Evolutionary conservation across 2,329 filamentous ascomycete species (phyloP).

Genomic region (Fusarium citri): DNA sequence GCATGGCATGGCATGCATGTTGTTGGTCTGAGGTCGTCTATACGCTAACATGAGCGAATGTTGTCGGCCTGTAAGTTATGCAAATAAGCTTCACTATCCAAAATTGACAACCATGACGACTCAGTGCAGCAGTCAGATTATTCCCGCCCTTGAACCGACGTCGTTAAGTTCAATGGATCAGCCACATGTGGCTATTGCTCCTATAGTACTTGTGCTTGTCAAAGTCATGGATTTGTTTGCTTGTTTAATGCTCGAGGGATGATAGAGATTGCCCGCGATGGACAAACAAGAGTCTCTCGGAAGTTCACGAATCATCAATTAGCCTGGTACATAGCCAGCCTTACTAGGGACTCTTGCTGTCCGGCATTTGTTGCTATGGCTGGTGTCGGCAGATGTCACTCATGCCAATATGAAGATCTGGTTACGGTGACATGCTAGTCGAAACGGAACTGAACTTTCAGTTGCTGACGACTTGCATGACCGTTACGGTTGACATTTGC

Average conservation of each 20-base stretch:
- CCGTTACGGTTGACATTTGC: conserved; percentile 22
- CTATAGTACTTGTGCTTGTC: not conserved
- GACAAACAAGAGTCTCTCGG: not conserved
- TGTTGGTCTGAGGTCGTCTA: conserved; percentile 7
- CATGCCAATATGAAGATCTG: not conserved
- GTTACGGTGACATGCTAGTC: conserved; percentile 2
- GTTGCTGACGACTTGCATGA: conserved; percentile 12
- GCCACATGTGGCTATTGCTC: not conserved
- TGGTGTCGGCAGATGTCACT: conserved; percentile 22
- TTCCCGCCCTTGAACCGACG: conserved; percentile 17
- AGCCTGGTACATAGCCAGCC: not conserved
- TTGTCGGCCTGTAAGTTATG: not conserved
- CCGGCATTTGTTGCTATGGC: conserved; percentile 14
- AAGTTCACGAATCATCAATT: conserved; percentile 2
- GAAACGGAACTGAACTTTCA: conserved; percentile 11
- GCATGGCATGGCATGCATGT: conserved; percentile 9
- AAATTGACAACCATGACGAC: conserved; percentile 3
- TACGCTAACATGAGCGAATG: conserved; percentile 7
- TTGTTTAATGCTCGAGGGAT: not conserved
- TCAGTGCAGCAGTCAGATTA: not conserved
- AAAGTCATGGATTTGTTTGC: not conserved
- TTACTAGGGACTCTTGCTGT: not conserved
- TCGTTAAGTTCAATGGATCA: conserved; percentile 8
- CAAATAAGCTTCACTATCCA: not conserved
- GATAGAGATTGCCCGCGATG: not conserved